Base-by-base conservation (phyloP, 768 basidiomycete genomes). In the Leccinum arenicola region DNA sequence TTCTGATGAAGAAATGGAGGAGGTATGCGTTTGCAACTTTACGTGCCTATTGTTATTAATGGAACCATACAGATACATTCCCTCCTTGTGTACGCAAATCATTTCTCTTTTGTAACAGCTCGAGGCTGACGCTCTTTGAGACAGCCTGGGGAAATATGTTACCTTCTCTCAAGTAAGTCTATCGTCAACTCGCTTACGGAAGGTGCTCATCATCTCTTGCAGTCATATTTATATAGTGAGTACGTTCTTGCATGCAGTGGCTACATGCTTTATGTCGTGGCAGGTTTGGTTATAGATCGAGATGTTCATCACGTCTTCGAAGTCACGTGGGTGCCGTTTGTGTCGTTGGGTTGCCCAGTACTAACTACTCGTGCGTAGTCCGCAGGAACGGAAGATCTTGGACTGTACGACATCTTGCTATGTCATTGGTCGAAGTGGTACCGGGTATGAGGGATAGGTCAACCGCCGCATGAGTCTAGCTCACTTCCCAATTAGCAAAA, bases 361-460 rank as follows among this genome's bases (percentile, higher is more conserved):
- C 23, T 61, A 23, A 56, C 21, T 2, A 40, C 52, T 15, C 0
- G 3, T 6, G 8, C 36, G 68, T 52, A 80, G 78, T 6, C 65
- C 79, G 0, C 74, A 78, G 52, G 84, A 88, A 64, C 78, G 78
- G 62, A 75, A 72, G 61, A 85, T 89, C 12, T 80, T 88, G 19
- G 81, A 87, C 49, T 80, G 87, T 60, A 73, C 74, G 0, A 73
- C 78, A 6, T 87, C 87, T 0, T 88, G 84, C 60, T 87, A 84
- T 65, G 85, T 89, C 29, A 68, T 88, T 10, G 87, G 88, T 0
- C 76, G 89, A 23, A 89, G 88, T 65, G 89, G 89, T 3, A 90
- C 89, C 0, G 89, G 88, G 88, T 88, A 63, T 19, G 45, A 12
- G 76, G 56, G 9, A 31, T 23, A 1, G 3, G 4, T n/a, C n/a